Percentiles rank a stretch among this genome's conserved stretches.
These are phyloP conservation scores for Thraustochytrium striatum DNA, from an alignment of 352 stramenopile species.

Conservation along the genomic window DNA sequence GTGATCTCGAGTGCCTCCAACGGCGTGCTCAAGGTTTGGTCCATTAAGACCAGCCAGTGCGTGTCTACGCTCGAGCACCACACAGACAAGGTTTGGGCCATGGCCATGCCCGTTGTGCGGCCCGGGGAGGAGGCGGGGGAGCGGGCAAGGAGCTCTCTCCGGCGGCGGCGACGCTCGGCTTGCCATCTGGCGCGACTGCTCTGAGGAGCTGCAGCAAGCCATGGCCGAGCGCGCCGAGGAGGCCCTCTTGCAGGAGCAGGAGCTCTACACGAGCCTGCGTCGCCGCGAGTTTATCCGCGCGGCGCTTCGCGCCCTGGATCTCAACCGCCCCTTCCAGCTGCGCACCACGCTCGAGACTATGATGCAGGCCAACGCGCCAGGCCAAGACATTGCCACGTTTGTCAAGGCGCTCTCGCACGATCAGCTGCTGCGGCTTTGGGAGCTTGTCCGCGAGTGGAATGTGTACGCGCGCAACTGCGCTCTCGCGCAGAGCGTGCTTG, in stretches of 20 bases:
- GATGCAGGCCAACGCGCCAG: constrained; percentile 61
- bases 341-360: constrained; percentile 60
- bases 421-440: constrained; percentile 68
- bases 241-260: constrained; percentile 77
- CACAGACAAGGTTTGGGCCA: constrained; percentile 78
- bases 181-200: constrained; percentile 75
- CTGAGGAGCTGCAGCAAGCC: constrained; percentile 65
- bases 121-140: background rate
- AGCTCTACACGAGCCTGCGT: constrained; percentile 73
- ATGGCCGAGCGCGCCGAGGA: constrained; percentile 63
- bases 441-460: constrained; percentile 79
- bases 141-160: constrained; percentile 72
- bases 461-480: constrained; percentile 71
- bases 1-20: constrained; percentile 72
- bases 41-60: constrained; percentile 80
- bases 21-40: constrained; percentile 79
- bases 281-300: constrained; percentile 71
- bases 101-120: constrained; percentile 53
- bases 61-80: constrained; percentile 76
- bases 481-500: constrained; percentile 70
- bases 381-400: constrained; percentile 50
- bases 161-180: constrained; percentile 76
- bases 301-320: constrained; percentile 72
- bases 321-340: constrained; percentile 72
- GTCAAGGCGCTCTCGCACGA: constrained; percentile 64